Conservation (phyloP, 371 early-diverging fungal species). For the Actinomortierella wolfii region DNA sequence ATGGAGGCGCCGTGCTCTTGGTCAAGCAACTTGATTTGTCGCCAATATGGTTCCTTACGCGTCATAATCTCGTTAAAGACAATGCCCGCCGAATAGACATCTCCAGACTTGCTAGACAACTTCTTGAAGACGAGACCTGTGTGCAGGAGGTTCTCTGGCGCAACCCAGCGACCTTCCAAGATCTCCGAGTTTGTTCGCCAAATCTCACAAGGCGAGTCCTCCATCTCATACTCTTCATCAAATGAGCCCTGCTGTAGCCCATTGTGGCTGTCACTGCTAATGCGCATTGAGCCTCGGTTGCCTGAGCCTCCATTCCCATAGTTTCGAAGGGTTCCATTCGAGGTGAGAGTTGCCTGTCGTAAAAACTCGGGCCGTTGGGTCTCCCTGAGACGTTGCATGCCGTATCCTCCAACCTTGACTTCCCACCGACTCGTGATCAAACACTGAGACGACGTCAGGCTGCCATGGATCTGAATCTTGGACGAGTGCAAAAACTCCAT, state of each 20-base stretch:
- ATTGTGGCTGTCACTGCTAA: slow-evolving; percentile 20
- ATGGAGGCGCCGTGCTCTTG: slow-evolving; percentile 7
- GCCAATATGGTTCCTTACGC: slow-evolving; percentile 48
- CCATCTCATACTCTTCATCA: slow-evolving; percentile 13
- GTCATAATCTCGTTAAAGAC: slow-evolving; percentile 60
- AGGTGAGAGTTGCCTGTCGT: neutral
- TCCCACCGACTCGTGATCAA: slow-evolving; percentile 59
- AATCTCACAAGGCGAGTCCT: slow-evolving; percentile 9
- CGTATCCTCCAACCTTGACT: slow-evolving; percentile 58
- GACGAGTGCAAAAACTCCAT: slow-evolving; percentile 58
- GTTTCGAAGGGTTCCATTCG: neutral
- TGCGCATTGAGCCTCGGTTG: slow-evolving; percentile 6
- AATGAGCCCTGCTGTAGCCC: neutral
- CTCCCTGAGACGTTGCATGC: slow-evolving; percentile 38
- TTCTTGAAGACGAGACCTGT: slow-evolving; percentile 14
- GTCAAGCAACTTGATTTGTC: slow-evolving; percentile 14
- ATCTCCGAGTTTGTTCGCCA: slow-evolving; percentile 14
- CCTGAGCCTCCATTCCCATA: slow-evolving; percentile 4
- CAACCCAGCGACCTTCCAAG: slow-evolving; percentile 34
- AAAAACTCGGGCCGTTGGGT: slow-evolving; percentile 25
- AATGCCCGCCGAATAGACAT: slow-evolving; percentile 49
- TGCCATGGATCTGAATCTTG: slow-evolving; percentile 53
- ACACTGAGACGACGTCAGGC: slow-evolving; percentile 50
- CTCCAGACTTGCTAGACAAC: slow-evolving; percentile 20
- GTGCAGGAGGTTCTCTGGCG: slow-evolving; percentile 39